These are phyloP conservation scores for Cryptococcus neoformans DNA, from an alignment of 1,284 basidiomycete genomes.

Conservation along the genomic window DNA sequence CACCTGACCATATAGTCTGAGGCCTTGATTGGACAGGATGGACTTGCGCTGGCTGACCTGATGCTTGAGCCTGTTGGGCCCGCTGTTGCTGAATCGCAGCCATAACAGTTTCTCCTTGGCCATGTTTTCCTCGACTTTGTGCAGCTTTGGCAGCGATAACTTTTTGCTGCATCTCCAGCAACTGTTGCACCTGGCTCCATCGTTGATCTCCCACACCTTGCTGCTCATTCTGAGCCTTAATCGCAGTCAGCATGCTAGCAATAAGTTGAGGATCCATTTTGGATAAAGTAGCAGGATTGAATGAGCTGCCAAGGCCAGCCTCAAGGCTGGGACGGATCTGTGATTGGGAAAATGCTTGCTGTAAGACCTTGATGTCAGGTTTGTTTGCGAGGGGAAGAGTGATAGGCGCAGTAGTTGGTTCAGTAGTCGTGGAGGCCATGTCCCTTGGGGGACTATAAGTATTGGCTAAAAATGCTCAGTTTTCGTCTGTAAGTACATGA, in stretches of 20 bases:
- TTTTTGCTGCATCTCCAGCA: conserved; percentile 16
- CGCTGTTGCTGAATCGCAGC: conserved; percentile 20
- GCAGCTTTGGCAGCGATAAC: neutral
- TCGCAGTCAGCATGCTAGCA: conserved; percentile 13
- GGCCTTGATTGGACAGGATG: neutral
- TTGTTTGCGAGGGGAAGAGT: neutral
- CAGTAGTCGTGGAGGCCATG: conserved; percentile 11
- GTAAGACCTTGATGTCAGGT: neutral
- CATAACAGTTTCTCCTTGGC: conserved; percentile 12
- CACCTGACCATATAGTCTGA: conserved; percentile 9
- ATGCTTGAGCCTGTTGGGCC: conserved; percentile 11
- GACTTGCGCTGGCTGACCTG: neutral
- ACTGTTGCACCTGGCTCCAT: conserved; percentile 19
- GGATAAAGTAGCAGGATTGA: conserved; percentile 1
- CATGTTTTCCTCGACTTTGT: neutral
- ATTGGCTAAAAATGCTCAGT: neutral
- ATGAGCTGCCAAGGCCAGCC: conserved; percentile 8
- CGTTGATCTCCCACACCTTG: conserved; percentile 15
- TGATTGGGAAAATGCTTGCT: conserved; percentile 1
- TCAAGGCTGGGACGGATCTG: neutral
- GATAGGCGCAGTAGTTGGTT: neutral
- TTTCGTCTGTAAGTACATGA: neutral
- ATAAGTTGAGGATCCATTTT: conserved; percentile 16
- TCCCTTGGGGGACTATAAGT: conserved; percentile 7
- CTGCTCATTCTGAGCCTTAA: conserved; percentile 9